Base-by-base conservation (phyloP, 768 basidiomycete species). In the Rhizopogon sp. region DNA sequence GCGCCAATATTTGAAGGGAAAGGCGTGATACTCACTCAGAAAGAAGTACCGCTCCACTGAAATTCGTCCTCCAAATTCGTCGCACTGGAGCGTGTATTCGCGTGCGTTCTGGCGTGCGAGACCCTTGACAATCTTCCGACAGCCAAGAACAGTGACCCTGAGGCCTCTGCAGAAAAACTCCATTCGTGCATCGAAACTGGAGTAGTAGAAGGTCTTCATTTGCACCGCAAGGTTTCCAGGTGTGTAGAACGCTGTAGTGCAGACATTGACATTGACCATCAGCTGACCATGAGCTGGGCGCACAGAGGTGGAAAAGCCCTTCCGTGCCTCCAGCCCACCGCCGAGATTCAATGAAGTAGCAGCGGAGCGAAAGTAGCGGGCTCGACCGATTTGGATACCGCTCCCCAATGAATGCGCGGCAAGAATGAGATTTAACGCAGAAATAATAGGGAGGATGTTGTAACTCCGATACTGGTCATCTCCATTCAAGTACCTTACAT, bases 101-200 rank as follows among this genome's bases (percentile, higher is more conserved):
- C 45, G 70, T 14, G 81, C 73, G 9, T 37, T 77, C 20, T 69
- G 45, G 20, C 73, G 71, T 13, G 75, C 73, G 13, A 88, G 64
- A 2, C 67, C 67, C 66, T 85, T 86, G 56, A 93, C 77, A 0
- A 84, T 83, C 70, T 90, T 92, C 64, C 74, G 81, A 62, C 89
- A 85, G n/a, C 83, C 82, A 13, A 93, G 74, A 68, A 68, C 77
- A 1, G 88, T 82, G 45, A 93, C 72, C 39, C 90, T 74, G 3
- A 91, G 76, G 8, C 86, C 79, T 56, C 76, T 81, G 41, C 80
- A 84, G 59, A 90, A 92, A 0, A 70, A 79, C 16, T 73, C 74
- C 33, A 76, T 64, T 28, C 83, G 79, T 3, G 82, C 88, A 10
- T 83, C 82, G 57, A 81, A 85, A 56, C 79, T 83, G 4, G 77